Percentiles rank a stretch among this genome's conserved stretches.
phyloP scores from a whole-genome alignment of 2,329 filamentous ascomycete species.

The Colletotrichum gloeosporioides region DNA sequence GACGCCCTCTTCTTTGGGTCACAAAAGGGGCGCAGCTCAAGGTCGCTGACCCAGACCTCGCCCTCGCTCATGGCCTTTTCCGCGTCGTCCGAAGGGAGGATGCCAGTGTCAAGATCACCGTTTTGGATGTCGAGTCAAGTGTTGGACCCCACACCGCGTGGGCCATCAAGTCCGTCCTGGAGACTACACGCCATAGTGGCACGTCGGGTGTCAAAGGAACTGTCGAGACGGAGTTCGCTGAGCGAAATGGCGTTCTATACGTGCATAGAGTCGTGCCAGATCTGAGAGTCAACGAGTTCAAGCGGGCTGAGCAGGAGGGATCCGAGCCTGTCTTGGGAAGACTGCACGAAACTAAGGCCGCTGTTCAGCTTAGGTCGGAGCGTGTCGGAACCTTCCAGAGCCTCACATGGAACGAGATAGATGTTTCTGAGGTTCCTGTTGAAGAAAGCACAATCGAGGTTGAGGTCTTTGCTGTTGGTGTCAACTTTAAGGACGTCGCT shows the following conservation, averaged over 20 bases:
- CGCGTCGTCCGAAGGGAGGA: not conserved
- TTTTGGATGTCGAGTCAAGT: not conserved
- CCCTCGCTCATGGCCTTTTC: not conserved
- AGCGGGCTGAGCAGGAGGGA: slow-evolving; percentile 27
- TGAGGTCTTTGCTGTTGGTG: not conserved
- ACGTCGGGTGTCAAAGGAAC: not conserved
- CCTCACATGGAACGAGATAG: not conserved
- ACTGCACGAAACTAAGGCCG: not conserved
- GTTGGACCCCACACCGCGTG: not conserved
- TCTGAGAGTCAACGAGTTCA: slow-evolving; percentile 28
- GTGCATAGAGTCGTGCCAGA: not conserved
- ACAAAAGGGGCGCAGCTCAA: slow-evolving; percentile 26
- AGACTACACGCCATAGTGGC: not conserved
- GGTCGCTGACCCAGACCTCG: slow-evolving; percentile 27
- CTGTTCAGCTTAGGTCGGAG: not conserved
- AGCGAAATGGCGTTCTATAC: not conserved
- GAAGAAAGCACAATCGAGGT: not conserved
- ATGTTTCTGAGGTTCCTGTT: not conserved
- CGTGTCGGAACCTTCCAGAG: not conserved
- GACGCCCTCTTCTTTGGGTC: slow-evolving; percentile 29
- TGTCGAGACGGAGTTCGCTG: not conserved
- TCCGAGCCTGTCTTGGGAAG: not conserved
- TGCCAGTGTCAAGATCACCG: not conserved
- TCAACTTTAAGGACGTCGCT: not conserved
- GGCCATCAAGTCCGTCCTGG: not conserved